phyloP scores from a whole-genome alignment of 306 rosid species.

The Clitoria ternatea region DNA sequence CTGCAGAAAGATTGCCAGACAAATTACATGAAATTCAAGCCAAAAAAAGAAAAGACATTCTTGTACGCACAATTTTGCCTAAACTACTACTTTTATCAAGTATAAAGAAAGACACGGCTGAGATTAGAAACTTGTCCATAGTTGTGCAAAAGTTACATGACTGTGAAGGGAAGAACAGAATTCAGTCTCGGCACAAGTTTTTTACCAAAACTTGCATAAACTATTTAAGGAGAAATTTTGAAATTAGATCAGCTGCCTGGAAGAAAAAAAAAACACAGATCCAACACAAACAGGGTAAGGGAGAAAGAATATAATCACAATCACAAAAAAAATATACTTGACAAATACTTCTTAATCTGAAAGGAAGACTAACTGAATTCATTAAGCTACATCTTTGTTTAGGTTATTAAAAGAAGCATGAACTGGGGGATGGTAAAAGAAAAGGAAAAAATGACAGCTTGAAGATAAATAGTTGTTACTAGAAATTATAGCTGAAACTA shows the following conservation, averaged over 20 bases:
- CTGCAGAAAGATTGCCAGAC: constrained; percentile 45
- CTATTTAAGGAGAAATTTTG: not conserved
- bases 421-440: not conserved
- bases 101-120: not conserved
- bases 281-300: not conserved
- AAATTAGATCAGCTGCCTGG: not conserved
- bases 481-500: not conserved
- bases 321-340: not conserved
- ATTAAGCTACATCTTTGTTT: not conserved
- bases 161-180: not conserved
- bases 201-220: constrained; percentile 3
- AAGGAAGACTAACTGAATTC: not conserved
- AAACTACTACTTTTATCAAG: not conserved
- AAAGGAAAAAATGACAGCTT: not conserved
- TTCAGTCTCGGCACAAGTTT: not conserved
- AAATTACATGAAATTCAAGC: constrained; percentile 18
- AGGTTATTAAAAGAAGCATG: not conserved
- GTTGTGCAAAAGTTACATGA: constrained; percentile 11
- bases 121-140: not conserved
- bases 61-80: not conserved
- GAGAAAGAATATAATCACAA: not conserved
- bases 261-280: not conserved
- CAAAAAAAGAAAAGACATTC: not conserved
- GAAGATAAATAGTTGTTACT: not conserved
- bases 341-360: not conserved